Evolutionary conservation across 2,329 filamentous ascomycete species (phyloP).

Genomic region (Ascomycota sp.): DNA sequence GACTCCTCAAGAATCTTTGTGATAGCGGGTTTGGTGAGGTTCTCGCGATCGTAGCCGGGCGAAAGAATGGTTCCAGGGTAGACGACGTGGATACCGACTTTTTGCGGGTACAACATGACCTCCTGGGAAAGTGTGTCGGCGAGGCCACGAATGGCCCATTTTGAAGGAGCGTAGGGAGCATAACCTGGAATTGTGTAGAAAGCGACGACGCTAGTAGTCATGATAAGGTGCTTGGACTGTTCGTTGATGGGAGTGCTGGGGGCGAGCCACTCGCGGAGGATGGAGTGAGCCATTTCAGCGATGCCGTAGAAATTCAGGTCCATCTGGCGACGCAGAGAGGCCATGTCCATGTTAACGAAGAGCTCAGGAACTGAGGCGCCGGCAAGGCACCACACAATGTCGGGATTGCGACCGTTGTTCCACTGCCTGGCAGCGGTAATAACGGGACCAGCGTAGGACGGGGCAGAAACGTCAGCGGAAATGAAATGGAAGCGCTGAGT

Average conservation of each 20-base stretch:
- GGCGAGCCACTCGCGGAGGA: slow-evolving; percentile 51
- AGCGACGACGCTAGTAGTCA: slow-evolving; percentile 58
- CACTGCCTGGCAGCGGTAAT: slow-evolving; percentile 51
- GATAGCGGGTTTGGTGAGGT: slow-evolving; percentile 55
- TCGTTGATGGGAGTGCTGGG: slow-evolving; percentile 19
- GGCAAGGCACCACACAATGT: slow-evolving; percentile 81
- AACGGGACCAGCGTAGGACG: slow-evolving; percentile 46
- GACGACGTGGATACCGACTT: slow-evolving; percentile 60
- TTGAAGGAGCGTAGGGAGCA: slow-evolving; percentile 58
- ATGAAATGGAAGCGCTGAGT: slow-evolving; percentile 67
- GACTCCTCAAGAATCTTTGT: slow-evolving; percentile 59
- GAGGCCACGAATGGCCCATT: slow-evolving; percentile 63
- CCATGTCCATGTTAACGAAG: slow-evolving; percentile 50
- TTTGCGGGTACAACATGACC: slow-evolving; percentile 62
- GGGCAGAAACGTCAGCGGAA: slow-evolving; percentile 54
- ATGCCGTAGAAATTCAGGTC: slow-evolving; percentile 79
- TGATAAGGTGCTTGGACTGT: slow-evolving; percentile 55
- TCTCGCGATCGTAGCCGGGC: slow-evolving; percentile 54
- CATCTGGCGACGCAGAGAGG: slow-evolving; percentile 55
- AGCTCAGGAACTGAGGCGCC: slow-evolving; percentile 52
- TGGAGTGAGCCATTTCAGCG: slow-evolving; percentile 65
- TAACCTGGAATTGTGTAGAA: slow-evolving; percentile 68
- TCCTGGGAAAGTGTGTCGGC: slow-evolving; percentile 71
- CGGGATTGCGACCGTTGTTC: slow-evolving; percentile 53
- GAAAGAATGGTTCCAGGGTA: slow-evolving; percentile 66